Percentiles rank a stretch among this genome's conserved stretches.
Conservation (phyloP, 2,329 filamentous ascomycete genomes). For the Rachicladosporium sp. region DNA sequence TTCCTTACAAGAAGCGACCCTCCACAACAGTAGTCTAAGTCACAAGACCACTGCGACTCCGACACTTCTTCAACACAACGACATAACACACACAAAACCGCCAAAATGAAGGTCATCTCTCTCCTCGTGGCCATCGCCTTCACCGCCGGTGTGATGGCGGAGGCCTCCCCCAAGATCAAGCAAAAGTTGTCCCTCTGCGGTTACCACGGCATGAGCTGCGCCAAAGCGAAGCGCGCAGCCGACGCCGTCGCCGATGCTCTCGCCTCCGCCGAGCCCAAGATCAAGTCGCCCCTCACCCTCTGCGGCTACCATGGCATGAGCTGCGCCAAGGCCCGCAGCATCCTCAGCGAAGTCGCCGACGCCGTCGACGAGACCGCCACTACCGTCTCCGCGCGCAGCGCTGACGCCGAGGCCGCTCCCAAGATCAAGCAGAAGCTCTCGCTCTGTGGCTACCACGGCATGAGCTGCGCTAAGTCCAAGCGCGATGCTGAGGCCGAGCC, state of each 20-base stretch:
- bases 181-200: constrained; percentile 7
- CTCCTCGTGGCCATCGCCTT: constrained; percentile 11
- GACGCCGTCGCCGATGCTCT: constrained; percentile 28
- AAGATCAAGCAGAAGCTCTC: constrained; percentile 8
- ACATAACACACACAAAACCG: constrained; percentile 3
- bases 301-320: constrained; percentile 29
- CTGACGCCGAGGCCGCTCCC: constrained; percentile 11
- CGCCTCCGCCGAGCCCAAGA: constrained; percentile 11
- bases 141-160: constrained; percentile 4
- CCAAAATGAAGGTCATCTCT: constrained; percentile 16
- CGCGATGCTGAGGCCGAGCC: constrained; percentile 22
- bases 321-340: constrained; percentile 35
- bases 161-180: constrained; percentile 1
- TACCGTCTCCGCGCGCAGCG: constrained; percentile 13
- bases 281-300: constrained; percentile 15
- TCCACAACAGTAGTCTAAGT: not conserved
- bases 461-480: constrained; percentile 34
- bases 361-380: constrained; percentile 9
- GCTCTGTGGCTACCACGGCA: constrained; percentile 28
- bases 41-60: constrained; percentile 3
- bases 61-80: not conserved
- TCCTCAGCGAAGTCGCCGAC: constrained; percentile 28
- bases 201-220: constrained; percentile 9
- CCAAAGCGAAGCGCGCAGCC: constrained; percentile 28
- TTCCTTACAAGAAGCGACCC: constrained; percentile 5